phyloP scores from a whole-genome alignment of 805 yeast species.

The Lipomyces sp. region DNA sequence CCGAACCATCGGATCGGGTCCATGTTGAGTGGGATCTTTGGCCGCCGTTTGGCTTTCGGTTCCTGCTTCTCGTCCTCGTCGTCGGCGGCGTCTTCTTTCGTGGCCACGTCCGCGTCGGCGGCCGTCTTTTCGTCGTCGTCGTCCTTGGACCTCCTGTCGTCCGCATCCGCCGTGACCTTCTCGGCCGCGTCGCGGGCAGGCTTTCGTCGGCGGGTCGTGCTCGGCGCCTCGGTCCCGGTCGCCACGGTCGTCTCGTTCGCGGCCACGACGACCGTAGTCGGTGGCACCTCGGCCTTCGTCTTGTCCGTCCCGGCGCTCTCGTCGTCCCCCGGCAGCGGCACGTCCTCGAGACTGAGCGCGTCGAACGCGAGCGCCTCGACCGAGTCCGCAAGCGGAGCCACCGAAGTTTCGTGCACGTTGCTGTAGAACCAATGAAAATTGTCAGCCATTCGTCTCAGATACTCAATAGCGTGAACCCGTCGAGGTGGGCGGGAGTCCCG shows the following conservation, averaged over 20 bases:
- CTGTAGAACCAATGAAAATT: background rate
- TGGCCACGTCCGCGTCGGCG: slow-evolving; percentile 7
- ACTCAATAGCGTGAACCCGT: no score
- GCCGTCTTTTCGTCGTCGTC: slow-evolving; percentile 7
- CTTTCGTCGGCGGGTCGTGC: background rate
- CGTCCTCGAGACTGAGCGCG: slow-evolving; percentile 1
- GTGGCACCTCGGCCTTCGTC: background rate
- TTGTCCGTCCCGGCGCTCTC: background rate
- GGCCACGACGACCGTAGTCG: background rate
- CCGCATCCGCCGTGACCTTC: background rate
- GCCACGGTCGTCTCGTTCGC: background rate
- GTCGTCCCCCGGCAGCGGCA: slow-evolving; percentile 4
- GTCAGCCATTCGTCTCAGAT: background rate
- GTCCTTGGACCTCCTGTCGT: no score
- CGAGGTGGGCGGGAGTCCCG: background rate
- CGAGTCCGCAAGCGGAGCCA: background rate
- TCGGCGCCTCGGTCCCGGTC: background rate
- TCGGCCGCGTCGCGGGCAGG: background rate
- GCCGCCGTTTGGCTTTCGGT: no score
- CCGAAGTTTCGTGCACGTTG: background rate
- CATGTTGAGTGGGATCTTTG: slow-evolving; percentile 14
- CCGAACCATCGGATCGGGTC: slow-evolving; percentile 50
- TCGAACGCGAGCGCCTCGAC: background rate
- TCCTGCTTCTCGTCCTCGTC: no score
- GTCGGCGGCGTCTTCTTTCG: background rate